Percentiles rank a stretch among this genome's conserved stretches.
Conservation (phyloP, 176 grass and related monocot species). For the Zoysia pacifica region DNA sequence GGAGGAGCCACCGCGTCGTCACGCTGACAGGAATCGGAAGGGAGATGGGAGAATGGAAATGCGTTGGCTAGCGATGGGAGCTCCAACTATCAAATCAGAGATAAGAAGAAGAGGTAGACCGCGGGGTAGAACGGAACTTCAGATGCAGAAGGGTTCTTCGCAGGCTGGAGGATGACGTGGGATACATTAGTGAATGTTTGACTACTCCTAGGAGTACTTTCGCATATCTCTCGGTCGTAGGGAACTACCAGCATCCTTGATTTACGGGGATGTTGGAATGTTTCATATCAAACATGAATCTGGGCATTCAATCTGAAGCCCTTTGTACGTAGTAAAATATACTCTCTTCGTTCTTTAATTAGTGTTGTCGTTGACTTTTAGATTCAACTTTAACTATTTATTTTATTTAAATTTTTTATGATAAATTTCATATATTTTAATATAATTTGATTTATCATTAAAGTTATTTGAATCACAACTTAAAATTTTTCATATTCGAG, state of each 20-base stretch:
- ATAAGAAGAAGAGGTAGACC: not conserved
- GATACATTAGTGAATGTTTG: not conserved
- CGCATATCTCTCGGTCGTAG: not conserved
- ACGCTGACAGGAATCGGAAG: not conserved
- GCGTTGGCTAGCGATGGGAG: not conserved
- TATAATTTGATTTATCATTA: too few relatives aligned
- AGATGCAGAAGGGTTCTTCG: not conserved
- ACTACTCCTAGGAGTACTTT: not conserved
- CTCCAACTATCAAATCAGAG: not conserved
- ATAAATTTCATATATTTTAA: too few relatives aligned
- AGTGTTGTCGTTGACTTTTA: too few relatives aligned
- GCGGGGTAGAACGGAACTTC: not conserved
- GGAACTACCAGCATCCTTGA: not conserved
- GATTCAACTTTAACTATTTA: too few relatives aligned
- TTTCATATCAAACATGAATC: not conserved
- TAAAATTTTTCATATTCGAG: too few relatives aligned
- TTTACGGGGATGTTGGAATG: slow-evolving; percentile 4
- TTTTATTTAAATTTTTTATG: too few relatives aligned
- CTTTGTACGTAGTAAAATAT: too few relatives aligned
- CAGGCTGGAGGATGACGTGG: slow-evolving; percentile 15
- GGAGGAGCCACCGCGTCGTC: not conserved
- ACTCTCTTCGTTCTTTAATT: too few relatives aligned
- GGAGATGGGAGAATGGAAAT: not conserved
- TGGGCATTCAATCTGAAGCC: too few relatives aligned
- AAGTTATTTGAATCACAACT: too few relatives aligned